phyloP scores from a whole-genome alignment of 441 rosid species.

The Populus hybrid region DNA sequence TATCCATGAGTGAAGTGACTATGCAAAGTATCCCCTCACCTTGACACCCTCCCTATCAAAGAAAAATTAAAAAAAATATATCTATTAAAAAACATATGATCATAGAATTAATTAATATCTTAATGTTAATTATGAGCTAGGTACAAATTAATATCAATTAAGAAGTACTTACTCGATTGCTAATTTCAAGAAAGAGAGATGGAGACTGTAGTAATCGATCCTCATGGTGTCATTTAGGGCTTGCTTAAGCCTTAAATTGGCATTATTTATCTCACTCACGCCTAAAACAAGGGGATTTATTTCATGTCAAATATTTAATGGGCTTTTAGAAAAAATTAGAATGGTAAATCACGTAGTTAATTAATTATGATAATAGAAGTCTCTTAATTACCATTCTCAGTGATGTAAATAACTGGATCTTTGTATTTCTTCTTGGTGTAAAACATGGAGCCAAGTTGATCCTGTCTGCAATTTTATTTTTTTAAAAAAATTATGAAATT shows the following conservation, averaged over 20 bases:
- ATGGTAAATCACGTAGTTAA: not conserved
- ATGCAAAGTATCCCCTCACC: conserved; percentile 23
- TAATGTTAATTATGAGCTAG: too few species aligned
- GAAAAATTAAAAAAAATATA: not conserved
- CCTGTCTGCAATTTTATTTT: conserved; percentile 24
- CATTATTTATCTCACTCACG: conserved; percentile 25
- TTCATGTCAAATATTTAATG: not conserved
- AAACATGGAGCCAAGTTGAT: conserved; percentile 32
- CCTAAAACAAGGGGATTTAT: conserved; percentile 11
- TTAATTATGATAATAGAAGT: not conserved
- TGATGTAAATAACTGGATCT: conserved; percentile 40
- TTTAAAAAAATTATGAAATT: not conserved
- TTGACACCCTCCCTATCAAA: conserved; percentile 6
- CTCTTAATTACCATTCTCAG: conserved; percentile 39
- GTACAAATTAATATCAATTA: not conserved
- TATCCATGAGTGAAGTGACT: conserved; percentile 28
- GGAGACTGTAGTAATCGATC: conserved; percentile 18
- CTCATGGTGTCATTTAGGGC: conserved; percentile 25
- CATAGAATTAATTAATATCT: not conserved
- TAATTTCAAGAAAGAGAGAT: conserved; percentile 22
- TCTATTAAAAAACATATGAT: not conserved
- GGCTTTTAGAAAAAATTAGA: not conserved
- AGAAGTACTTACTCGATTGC: conserved; percentile 25
- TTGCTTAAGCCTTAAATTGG: conserved; percentile 13
- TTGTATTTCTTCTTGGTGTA: conserved; percentile 37